A percentile compares a stretch with the other conserved stretches of the same genome.
These are phyloP conservation scores for carrot (Daucus carota) DNA, from an alignment of 129 eudicot species.

Conservation along the genomic window DNA sequence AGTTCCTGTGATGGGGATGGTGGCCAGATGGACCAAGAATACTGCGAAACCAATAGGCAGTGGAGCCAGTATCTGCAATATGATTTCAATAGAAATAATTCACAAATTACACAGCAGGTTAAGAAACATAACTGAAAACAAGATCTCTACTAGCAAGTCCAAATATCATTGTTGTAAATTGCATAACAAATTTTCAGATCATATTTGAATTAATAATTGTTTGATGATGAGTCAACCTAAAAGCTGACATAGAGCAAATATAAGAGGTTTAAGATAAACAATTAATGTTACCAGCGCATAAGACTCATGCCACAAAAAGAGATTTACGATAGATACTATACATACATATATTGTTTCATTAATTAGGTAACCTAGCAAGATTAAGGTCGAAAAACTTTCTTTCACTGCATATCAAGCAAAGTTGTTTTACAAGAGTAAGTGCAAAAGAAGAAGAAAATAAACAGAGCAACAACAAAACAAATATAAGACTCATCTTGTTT, in stretches of 20 bases:
- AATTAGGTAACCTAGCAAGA: background rate
- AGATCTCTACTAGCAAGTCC: background rate
- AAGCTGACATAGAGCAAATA: background rate
- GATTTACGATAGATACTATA: background rate
- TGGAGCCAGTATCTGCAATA: constrained; percentile 13
- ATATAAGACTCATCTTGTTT: background rate
- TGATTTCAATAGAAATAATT: background rate
- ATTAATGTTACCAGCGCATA: background rate
- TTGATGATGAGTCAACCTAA: background rate
- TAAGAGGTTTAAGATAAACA: background rate
- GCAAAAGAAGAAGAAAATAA: too few relatives aligned
- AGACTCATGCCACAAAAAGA: background rate
- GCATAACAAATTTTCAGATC: background rate
- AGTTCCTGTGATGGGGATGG: constrained; percentile 15
- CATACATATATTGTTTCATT: background rate
- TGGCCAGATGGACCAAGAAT: constrained; percentile 13
- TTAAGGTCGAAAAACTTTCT: too few relatives aligned
- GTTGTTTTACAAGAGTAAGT: too few relatives aligned
- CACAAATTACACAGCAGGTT: background rate
- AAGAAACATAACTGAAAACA: background rate
- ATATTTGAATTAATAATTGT: background rate
- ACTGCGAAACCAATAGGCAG: constrained; percentile 7
- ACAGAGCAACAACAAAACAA: background rate
- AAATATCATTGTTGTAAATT: background rate
- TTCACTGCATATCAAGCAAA: too few relatives aligned